A percentile compares a stretch with the other conserved stretches of the same genome.
Conservation (phyloP, 306 rosid species). For the Urtica urens region DNA sequence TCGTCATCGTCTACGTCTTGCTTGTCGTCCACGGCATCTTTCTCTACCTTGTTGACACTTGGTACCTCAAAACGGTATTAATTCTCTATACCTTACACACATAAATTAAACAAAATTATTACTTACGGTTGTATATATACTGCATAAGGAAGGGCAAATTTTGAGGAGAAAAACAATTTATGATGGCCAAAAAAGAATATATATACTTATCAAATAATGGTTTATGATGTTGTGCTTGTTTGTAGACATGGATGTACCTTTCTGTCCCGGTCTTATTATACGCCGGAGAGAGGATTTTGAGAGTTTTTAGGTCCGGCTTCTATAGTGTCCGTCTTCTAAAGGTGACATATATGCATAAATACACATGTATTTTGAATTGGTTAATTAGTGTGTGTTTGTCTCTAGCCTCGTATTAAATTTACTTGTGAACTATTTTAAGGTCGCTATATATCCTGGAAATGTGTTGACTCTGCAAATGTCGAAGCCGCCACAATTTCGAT, state of each 20-base stretch:
- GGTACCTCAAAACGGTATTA: conserved; percentile 89
- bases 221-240: conserved; percentile 13
- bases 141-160: too few species aligned
- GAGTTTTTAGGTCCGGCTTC: conserved; percentile 83
- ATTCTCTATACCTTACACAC: conserved; percentile 1
- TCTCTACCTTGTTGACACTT: conserved; percentile 56
- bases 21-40: conserved; percentile 67
- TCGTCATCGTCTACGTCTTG: conserved; percentile 76
- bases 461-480: conserved; percentile 96
- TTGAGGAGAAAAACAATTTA: too few species aligned
- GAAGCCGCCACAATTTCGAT: conserved; percentile 78
- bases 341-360: conserved; percentile 31
- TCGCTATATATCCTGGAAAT: conserved; percentile 94
- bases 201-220: conserved; percentile 1
- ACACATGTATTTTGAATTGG: too few species aligned
- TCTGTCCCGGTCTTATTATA: conserved; percentile 76
- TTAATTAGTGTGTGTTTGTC: too few species aligned
- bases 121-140: too few species aligned
- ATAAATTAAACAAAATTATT: too few species aligned
- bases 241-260: conserved; percentile 96
- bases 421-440: conserved; percentile 34
- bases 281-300: conserved; percentile 84
- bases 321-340: conserved; percentile 67
- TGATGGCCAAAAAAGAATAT: too few species aligned
- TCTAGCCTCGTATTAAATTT: neutral